Evolutionary conservation across 1,284 basidiomycete species (phyloP).

Genomic region (Ceratobasidium sp.): DNA sequence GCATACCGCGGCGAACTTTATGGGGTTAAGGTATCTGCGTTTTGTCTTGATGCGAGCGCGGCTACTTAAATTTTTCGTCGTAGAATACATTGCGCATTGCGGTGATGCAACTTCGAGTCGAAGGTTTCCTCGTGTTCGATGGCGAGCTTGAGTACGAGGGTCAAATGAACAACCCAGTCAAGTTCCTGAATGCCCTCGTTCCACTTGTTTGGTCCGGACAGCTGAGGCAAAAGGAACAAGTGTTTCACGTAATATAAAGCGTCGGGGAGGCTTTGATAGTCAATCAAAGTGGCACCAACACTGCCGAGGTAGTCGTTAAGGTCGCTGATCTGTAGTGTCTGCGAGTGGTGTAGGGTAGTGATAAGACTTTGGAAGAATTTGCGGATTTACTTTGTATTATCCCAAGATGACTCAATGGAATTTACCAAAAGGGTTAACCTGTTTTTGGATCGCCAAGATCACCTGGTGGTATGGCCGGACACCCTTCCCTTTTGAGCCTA

Average conservation of each 20-base stretch:
- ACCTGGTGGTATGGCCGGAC: no score
- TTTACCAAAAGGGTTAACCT: not conserved
- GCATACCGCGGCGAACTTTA: conserved; percentile 47
- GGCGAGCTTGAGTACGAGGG: conserved; percentile 47
- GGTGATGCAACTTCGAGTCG: conserved; percentile 48
- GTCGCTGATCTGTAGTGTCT: conserved; percentile 21
- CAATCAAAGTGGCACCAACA: conserved; percentile 7
- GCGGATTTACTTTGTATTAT: no score
- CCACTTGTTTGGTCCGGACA: conserved; percentile 45
- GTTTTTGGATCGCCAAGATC: not conserved
- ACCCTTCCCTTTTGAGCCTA: no score
- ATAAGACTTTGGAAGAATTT: no score
- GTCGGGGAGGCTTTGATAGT: conserved; percentile 14
- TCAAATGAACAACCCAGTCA: conserved; percentile 20
- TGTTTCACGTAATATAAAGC: conserved; percentile 40
- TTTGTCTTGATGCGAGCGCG: no score
- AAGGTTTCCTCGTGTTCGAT: conserved; percentile 52
- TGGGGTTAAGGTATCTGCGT: conserved; percentile 47
- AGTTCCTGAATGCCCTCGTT: conserved; percentile 37
- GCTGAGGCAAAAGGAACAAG: conserved; percentile 40
- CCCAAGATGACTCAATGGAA: no score
- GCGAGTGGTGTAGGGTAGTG: not conserved
- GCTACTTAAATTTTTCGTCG: no score
- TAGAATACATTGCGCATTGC: conserved; percentile 50
- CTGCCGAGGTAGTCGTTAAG: conserved; percentile 39